Evolutionary conservation across 305 asterid genomes (phyloP), one percentile per base, ranked within the genome.

Genomic region (Ajuga reptans): DNA sequence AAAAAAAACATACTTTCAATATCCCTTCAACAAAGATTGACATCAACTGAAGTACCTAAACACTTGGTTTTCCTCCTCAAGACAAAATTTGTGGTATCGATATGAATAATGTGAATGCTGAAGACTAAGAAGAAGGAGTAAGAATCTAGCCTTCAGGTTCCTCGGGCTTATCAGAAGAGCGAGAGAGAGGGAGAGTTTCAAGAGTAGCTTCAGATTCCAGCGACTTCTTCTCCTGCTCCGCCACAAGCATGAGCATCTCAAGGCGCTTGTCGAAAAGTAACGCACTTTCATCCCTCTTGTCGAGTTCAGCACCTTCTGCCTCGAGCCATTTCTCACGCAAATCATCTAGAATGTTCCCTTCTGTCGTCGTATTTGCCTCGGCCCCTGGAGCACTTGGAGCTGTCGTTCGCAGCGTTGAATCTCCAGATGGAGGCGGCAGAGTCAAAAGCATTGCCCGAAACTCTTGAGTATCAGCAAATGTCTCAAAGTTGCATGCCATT

Each of bases 261-360:
- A 92, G 97, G 36, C 95, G 92, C 83, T 84, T 87, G 78, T 92
- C 98, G 45, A 92, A 92, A 56, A 82, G 75, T 29, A 90, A 72
- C 29, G 96, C 98, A 65, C 98, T 92, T 75, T 87, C 86, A 58
- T 92, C 98, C 80, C 98, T 85, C 80, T 83, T 52, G 61, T 92
- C 96, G n/a, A 92, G 96, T 64, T 92, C 95, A 10, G 86, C 97
- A 72, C 90, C 98, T 87, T 92, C 98, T 36, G 96, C 95, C 78
- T 88, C 98, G 0, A 92, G 95, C 98, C 97, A 92, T 75, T 92
- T 92, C 77, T 92, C 98, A 60, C 96, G 83, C 78, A 89, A 75
- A 79, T 92, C 96, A 52, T 92, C 98, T 12, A 88, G 91, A 64
- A 90, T 58, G 46, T 90, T 92, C 49, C 83, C 95, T 45, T 84